Percentiles rank a stretch among this genome's conserved stretches.
Conservation (phyloP, 805 yeast genomes). For the Nakazawaea laoshanensis region DNA sequence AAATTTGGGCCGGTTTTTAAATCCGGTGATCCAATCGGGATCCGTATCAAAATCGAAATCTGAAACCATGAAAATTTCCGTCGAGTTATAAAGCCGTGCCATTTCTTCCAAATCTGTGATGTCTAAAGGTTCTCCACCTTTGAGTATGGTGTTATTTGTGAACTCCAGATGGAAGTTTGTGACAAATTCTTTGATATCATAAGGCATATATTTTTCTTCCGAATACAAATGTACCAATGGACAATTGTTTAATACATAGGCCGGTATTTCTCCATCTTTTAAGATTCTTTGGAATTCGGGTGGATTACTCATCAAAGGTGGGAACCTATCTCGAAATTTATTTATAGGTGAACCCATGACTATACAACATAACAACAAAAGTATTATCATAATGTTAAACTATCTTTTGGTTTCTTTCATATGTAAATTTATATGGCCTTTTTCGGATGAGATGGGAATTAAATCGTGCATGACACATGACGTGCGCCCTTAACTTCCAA, state of each 20-base stretch:
- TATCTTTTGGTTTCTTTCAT: too few relatives aligned
- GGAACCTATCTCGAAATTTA: constrained; percentile 17
- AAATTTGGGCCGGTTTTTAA: constrained; percentile 54
- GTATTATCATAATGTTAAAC: background rate
- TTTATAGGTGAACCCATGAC: constrained; percentile 2
- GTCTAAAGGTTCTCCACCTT: constrained; percentile 16
- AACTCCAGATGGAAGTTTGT: constrained; percentile 53
- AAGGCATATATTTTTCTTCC: constrained; percentile 82
- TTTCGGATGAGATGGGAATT: too few relatives aligned
- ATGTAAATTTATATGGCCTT: too few relatives aligned
- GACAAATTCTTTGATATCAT: constrained; percentile 66
- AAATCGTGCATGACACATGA: too few relatives aligned
- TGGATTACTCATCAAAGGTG: constrained; percentile 28
- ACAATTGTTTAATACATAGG: constrained; percentile 51
- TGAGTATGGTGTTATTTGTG: constrained; percentile 35
- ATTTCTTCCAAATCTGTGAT: constrained; percentile 26
- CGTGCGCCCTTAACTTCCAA: too few relatives aligned
- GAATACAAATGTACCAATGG: constrained; percentile 84
- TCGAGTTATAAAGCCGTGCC: constrained; percentile 20
- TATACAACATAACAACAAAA: background rate
- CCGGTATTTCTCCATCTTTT: constrained; percentile 50
- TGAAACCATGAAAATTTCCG: constrained; percentile 51
- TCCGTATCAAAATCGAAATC: constrained; percentile 58
- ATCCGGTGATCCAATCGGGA: constrained; percentile 86
- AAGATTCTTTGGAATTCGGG: constrained; percentile 26